Evolutionary conservation across 2,329 filamentous ascomycete genomes (phyloP), one percentile per base, ranked within the genome.

Genomic region (Alternaria novae-zelandiae): DNA sequence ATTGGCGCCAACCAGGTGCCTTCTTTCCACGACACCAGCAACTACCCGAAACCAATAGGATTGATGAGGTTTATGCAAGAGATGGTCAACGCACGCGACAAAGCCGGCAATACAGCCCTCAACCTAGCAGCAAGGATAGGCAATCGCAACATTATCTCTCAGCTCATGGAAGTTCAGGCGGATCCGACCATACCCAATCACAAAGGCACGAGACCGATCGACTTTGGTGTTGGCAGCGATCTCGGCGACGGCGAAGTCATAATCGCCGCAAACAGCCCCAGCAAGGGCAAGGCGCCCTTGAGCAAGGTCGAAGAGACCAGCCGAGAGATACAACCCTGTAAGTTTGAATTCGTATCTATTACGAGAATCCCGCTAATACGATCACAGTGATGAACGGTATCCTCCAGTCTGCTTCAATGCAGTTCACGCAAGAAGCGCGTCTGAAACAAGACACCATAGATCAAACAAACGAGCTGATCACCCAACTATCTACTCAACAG

Each of bases 41-140:
- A 77, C 64, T 66, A 79, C 66, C 82, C 81, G 45, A 91, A 88
- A 58, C 92, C 87, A 66, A 96, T 98, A 81, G 93, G 91, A 23
- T 86, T 99, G 57, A 94, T 93, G 28, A 90, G 93, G 41, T 99
- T 99, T 81, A 96, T 99, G 88, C 93, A 91, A 53, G 94, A 98
- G 76, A 96, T 99, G 79, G 95, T 99, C 64, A 98, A 99, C 73
- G 91, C 94, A 0, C 92, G 95, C 73, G 96, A 99, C 79, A 94
- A 94, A 73, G 91, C 92, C 32, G 96, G 96, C 1, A 97, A 99
- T 75, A 99, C 96, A 0, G 96, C 96, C 0, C 84, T 99, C 20
- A 97, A 97, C 71, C 90, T 98, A 66, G 96, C 95, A 2, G 94
- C 96, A 2, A 87, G 96, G 65, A 97, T 97, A 70, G 93, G 94